Evolutionary conservation across 345 rosid genomes (phyloP).

Genomic region (Eucalyptus regnans): DNA sequence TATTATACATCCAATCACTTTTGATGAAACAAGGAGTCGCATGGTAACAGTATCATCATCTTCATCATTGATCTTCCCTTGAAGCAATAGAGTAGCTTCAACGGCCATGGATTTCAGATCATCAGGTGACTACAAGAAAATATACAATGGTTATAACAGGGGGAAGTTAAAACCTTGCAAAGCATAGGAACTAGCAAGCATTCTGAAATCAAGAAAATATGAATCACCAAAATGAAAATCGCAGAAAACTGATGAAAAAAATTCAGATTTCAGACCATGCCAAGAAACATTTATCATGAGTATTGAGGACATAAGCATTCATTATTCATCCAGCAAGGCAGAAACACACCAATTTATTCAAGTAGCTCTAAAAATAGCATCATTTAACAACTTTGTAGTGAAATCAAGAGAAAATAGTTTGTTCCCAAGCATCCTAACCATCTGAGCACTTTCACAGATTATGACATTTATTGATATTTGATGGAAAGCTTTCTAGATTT

Average conservation of each 20-base stretch:
- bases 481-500: background rate
- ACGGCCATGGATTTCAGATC: conserved; percentile 94
- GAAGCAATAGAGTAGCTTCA: conserved; percentile 84
- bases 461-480: background rate
- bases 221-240: background rate
- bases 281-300: background rate
- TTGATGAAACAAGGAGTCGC: conserved; percentile 76
- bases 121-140: conserved; percentile 53
- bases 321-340: background rate
- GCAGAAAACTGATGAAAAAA: background rate
- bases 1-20: conserved; percentile 87
- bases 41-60: conserved; percentile 46
- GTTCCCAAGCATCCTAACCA: background rate
- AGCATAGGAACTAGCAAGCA: background rate
- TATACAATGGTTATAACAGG: background rate
- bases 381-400: background rate
- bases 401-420: background rate
- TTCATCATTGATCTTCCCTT: conserved; percentile 78
- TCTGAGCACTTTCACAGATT: background rate
- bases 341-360: background rate
- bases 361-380: background rate
- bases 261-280: background rate
- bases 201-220: background rate
- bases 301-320: background rate
- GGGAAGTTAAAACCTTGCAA: background rate